A percentile compares a stretch with the other conserved stretches of the same genome.
Evolutionary conservation across 1,139 yeast genomes (phyloP).

Genomic region (Geotrichum siamense): DNA sequence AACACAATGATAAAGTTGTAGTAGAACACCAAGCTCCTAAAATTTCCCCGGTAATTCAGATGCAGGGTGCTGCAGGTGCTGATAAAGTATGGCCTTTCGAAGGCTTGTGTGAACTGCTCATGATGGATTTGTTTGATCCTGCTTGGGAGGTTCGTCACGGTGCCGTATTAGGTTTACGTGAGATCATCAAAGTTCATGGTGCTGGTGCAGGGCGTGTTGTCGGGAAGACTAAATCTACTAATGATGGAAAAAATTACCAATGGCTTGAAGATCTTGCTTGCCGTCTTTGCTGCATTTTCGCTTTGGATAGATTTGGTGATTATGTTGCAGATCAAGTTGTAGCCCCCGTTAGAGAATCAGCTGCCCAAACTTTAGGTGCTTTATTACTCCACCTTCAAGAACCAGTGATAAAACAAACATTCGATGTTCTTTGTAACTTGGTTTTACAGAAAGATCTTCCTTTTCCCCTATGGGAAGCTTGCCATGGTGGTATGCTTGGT

Average conservation of each 20-base stretch:
- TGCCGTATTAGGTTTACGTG: slow-evolving; percentile 87
- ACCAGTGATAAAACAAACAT: slow-evolving; percentile 49
- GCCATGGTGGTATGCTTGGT: slow-evolving; percentile 97
- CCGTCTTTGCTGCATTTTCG: slow-evolving; percentile 76
- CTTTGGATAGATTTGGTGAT: slow-evolving; percentile 93
- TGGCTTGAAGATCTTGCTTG: slow-evolving; percentile 87
- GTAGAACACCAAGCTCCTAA: slow-evolving; percentile 71
- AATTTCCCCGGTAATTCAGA: slow-evolving; percentile 62
- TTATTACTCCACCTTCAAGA: slow-evolving; percentile 64
- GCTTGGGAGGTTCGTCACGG: slow-evolving; percentile 97
- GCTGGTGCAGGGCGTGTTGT: slow-evolving; percentile 75
- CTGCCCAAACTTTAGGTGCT: slow-evolving; percentile 93
- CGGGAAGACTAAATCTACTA: slow-evolving; percentile 55
- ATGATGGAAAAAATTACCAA: slow-evolving; percentile 54
- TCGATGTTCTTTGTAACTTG: slow-evolving; percentile 57
- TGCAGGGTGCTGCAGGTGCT: slow-evolving; percentile 60
- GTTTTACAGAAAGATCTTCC: slow-evolving; percentile 58
- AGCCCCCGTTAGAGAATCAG: slow-evolving; percentile 96
- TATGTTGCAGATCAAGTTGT: slow-evolving; percentile 96
- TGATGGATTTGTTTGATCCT: slow-evolving; percentile 75
- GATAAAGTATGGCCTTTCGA: slow-evolving; percentile 92
- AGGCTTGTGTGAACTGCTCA: slow-evolving; percentile 83
- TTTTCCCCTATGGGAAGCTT: slow-evolving; percentile 81
- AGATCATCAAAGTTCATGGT: slow-evolving; percentile 78
- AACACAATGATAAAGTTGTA: slow-evolving; percentile 73